These are phyloP conservation scores for Ogataea ganodermae DNA, from an alignment of 805 yeast genomes.

Conservation along the genomic window DNA sequence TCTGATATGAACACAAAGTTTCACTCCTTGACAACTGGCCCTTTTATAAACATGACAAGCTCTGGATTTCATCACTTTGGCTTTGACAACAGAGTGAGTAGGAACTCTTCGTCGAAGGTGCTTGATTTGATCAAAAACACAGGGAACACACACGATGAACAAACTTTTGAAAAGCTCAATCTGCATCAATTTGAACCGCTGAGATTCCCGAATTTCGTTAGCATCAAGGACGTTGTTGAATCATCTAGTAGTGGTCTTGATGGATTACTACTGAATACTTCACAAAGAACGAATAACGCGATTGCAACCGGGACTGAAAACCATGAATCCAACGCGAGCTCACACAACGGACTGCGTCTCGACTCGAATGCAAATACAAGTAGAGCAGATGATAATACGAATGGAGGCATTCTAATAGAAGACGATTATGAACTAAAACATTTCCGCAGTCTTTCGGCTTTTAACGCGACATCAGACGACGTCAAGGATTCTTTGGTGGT, in stretches of 20 bases:
- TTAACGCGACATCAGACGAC: conserved; percentile 6
- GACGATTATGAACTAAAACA: conserved; percentile 13
- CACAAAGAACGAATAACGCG: not conserved
- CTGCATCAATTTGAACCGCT: conserved; percentile 9
- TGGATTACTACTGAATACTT: conserved; percentile 6
- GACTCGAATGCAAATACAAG: not conserved
- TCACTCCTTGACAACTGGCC: too few relatives aligned
- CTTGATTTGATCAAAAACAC: conserved; percentile 9
- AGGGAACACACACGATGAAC: not conserved
- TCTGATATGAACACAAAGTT: too few relatives aligned
- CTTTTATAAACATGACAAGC: not conserved
- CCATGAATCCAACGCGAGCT: not conserved
- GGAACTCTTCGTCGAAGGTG: conserved; percentile 4
- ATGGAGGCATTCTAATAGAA: not conserved
- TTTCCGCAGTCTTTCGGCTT: conserved; percentile 9
- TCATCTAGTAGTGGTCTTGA: conserved; percentile 13
- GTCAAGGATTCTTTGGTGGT: conserved; percentile 14
- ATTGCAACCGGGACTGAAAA: not conserved
- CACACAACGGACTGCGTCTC: not conserved
- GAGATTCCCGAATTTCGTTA: conserved; percentile 16
- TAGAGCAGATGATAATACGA: too few relatives aligned
- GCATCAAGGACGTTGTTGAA: conserved; percentile 18
- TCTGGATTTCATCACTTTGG: conserved; percentile 19
- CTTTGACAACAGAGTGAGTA: conserved; percentile 13
- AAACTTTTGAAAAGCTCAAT: not conserved